Conservation (phyloP, 1,139 yeast genomes). For the Entelexis paramagnoliae region DNA sequence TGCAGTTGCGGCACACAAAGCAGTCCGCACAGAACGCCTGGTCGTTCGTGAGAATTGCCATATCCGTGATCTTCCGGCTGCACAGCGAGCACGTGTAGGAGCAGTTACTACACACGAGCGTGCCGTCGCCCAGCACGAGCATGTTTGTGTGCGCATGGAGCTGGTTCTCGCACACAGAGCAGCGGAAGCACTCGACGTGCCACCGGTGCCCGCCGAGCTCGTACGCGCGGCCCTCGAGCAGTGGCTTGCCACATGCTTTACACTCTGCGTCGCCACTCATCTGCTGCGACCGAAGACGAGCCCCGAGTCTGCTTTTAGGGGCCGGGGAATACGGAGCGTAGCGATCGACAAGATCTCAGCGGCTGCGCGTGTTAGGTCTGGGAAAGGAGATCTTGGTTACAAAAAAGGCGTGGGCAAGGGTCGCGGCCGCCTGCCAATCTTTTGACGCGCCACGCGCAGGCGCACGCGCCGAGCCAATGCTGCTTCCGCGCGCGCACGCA, state of each 20-base stretch:
- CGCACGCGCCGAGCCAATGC: not conserved
- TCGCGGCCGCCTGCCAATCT: conserved; percentile 3
- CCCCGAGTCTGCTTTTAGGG: not conserved
- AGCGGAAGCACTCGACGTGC: conserved; percentile 88
- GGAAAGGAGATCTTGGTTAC: conserved; percentile 4
- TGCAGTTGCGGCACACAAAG: conserved; percentile 85
- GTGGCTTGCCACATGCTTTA: conserved; percentile 32
- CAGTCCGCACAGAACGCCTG: conserved; percentile 91
- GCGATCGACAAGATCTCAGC: conserved; percentile 2
- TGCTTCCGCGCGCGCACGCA: not conserved
- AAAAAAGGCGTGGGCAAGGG: not conserved
- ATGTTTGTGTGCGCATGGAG: conserved; percentile 84
- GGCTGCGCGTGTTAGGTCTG: not conserved
- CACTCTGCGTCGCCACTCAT: conserved; percentile 25
- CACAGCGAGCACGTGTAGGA: conserved; percentile 84
- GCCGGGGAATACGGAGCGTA: not conserved
- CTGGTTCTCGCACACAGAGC: conserved; percentile 69
- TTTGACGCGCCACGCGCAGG: conserved; percentile 5
- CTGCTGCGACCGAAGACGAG: not conserved
- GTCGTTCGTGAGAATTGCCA: conserved; percentile 90
- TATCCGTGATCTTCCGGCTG: conserved; percentile 79
- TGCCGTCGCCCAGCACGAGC: conserved; percentile 84
- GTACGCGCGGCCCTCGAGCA: conserved; percentile 36
- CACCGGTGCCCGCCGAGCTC: conserved; percentile 70
- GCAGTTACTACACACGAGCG: conserved; percentile 80